Conservation (phyloP, 148 eudicot genomes). For the Rhododendron simsii region DNA sequence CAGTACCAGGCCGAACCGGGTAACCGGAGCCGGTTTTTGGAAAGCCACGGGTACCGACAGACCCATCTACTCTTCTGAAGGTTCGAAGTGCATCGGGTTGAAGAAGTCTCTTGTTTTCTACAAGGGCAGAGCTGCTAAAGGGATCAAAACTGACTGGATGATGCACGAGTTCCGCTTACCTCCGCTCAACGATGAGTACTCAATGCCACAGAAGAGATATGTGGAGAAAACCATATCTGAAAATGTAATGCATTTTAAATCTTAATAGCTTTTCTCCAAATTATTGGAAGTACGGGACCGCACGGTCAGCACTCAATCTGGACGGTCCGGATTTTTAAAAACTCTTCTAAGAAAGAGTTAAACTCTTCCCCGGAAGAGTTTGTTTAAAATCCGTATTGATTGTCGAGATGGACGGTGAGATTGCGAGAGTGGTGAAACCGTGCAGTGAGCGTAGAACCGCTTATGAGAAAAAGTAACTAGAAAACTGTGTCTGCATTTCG, state of each 20-base stretch:
- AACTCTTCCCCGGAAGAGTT: no score
- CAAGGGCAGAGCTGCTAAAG: slow-evolving; percentile 93
- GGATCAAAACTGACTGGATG: slow-evolving; percentile 95
- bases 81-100: slow-evolving; percentile 71
- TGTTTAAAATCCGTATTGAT: no score
- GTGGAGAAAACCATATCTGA: slow-evolving; percentile 49
- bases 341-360: no score
- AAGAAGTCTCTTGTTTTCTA: slow-evolving; percentile 94
- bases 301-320: no score
- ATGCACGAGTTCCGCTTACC: slow-evolving; percentile 99
- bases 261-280: neutral
- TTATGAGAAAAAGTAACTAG: neutral
- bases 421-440: no score
- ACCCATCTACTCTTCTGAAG: slow-evolving; percentile 70
- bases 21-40: slow-evolving; percentile 92
- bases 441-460: no score
- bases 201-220: slow-evolving; percentile 32
- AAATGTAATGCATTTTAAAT: slow-evolving; percentile 25
- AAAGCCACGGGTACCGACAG: slow-evolving; percentile 93
- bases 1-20: slow-evolving; percentile 81
- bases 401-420: no score
- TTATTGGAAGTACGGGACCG: no score
- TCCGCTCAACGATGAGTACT: slow-evolving; percentile 30
- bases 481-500: neutral
- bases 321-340: no score